Evolutionary conservation across 371 early-diverging fungal species (phyloP), one percentile per base, ranked within the genome.

Genomic region (Umbelopsis sp.): DNA sequence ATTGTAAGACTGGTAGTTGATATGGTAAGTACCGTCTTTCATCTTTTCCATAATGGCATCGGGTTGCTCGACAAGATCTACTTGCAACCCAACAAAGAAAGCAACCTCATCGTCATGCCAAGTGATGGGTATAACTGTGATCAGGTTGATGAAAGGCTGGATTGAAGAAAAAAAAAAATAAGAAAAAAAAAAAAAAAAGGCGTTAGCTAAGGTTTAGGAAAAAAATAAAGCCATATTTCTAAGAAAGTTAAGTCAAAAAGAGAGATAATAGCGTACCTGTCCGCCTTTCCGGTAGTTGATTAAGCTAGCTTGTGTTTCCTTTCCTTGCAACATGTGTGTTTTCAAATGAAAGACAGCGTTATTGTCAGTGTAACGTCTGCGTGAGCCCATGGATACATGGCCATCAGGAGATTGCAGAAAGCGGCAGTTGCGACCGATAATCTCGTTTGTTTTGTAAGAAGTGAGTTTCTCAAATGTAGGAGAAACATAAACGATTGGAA

Each of bases 251-350:
- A 12, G 41, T 7, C 41, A 41, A 7, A 41, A 41, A 38, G 38
- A 38, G 0, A 38, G 38, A 22, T 22, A 22, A 41, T 41, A 41
- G 41, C 41, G 41, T 74, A 78, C 71, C 65, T 83, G 86, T 8
- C 90, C 92, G 12, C 78, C 76, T 67, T 87, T 88, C 57, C 85
- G 72, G 73, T 89, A 91, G 68, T 91, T 91, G 62, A 91, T 84
- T 9, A 87, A 71, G 20, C 82, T 80, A 20, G 82, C 80, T 71
- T 91, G 90, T 41, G 80, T 79, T 69, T 91, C 92, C 62, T 85
- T 79, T n/a, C 78, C 71, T 25, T 76, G 71, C 16, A 77, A 68
- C 44, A 89, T 73, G 25, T 75, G 69, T 16, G 82, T 74, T 57
- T 85, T 86, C 24, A 91, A 70, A 57, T 84, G 79, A 52, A 75